Evolutionary conservation across 2,329 filamentous ascomycete species (phyloP), one percentile per base, ranked within the genome.

Genomic region (Didymella lethalis): DNA sequence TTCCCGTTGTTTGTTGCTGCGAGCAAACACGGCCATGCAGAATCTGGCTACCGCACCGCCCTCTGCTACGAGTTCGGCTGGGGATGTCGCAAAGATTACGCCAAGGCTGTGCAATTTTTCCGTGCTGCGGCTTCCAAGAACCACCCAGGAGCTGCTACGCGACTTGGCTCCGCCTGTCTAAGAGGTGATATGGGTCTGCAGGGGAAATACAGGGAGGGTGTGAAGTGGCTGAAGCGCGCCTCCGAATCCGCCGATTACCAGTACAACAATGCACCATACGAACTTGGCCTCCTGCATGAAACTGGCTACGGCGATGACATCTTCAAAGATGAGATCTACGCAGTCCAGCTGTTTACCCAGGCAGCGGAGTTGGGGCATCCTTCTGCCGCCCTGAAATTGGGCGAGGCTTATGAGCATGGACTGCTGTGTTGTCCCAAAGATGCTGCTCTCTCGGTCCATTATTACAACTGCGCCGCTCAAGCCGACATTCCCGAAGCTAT

Each of bases 1-100:
- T 98, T 98, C 73, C 90, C 92, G 8, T 86, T 98, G 29, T 99
- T 99, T 74, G 85, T 97, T 36, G 87, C 95, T 16, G 95, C 95
- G 8, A 94, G 92, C 70, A 99, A 98, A 80, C 95, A 97, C 79
- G 95, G 95, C 31, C 95, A 99, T 77, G 93, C 95, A 47, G 95
- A 99, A 81, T 95, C 95, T 56, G 93, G 90, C 34, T 99, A 97
- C 78, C 90, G 95, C 54, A 90, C 94, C 51, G 95, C 91, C 16
- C 83, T 99, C 55, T 97, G 93, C 81, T 98, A 98, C 80, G 95
- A 99, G 77, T 98, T 97, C 78, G 95, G 93, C 62, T 99, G 95
- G 95, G 95, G 95, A 40, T 96, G 90, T 71, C 88, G 92, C 57
- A 92, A 92, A 71, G 93, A 97, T 71, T 90, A 91, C 57, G 87